Evolutionary conservation across 495 filamentous ascomycete genomes (phyloP).

Genomic region (Neurospora sp.): DNA sequence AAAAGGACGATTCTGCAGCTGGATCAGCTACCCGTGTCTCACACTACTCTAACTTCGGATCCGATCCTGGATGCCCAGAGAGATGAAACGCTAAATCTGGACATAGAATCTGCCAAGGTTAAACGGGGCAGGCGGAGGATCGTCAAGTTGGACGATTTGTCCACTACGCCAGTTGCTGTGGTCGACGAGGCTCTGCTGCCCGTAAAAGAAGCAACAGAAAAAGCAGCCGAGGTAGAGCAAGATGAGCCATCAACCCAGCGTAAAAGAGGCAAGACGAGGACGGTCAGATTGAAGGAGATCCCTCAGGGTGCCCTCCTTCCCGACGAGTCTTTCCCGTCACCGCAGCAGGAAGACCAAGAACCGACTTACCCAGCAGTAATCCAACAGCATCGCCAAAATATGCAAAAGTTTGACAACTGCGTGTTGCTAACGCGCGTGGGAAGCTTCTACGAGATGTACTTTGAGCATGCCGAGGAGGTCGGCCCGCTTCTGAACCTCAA

Average conservation of each 20-base stretch:
- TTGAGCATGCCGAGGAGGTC: constrained; percentile 82
- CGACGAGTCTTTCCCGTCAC: constrained; percentile 13
- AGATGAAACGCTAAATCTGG: background rate
- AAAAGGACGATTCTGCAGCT: background rate
- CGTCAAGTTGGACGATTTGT: background rate
- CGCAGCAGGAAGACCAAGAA: constrained; percentile 30
- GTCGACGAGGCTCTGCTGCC: background rate
- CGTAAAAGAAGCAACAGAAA: background rate
- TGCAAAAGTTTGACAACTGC: constrained; percentile 81
- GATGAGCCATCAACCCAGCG: background rate
- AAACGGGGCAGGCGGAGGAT: background rate
- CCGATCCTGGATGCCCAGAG: background rate
- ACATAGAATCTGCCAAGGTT: background rate
- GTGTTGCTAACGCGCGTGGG: constrained; percentile 86
- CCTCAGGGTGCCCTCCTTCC: constrained; percentile 47
- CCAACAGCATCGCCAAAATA: constrained; percentile 81
- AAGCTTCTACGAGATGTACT: constrained; percentile 94
- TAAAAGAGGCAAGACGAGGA: background rate
- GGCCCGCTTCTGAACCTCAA: constrained; percentile 83
- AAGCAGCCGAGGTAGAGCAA: background rate
- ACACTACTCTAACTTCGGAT: background rate
- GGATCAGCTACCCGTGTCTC: background rate
- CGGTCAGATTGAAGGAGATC: constrained; percentile 49
- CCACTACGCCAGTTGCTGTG: background rate
- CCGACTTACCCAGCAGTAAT: constrained; percentile 77